Evolutionary conservation across 2,329 filamentous ascomycete species (phyloP), one percentile per base, ranked within the genome.

Genomic region (Neonectria ditissima): DNA sequence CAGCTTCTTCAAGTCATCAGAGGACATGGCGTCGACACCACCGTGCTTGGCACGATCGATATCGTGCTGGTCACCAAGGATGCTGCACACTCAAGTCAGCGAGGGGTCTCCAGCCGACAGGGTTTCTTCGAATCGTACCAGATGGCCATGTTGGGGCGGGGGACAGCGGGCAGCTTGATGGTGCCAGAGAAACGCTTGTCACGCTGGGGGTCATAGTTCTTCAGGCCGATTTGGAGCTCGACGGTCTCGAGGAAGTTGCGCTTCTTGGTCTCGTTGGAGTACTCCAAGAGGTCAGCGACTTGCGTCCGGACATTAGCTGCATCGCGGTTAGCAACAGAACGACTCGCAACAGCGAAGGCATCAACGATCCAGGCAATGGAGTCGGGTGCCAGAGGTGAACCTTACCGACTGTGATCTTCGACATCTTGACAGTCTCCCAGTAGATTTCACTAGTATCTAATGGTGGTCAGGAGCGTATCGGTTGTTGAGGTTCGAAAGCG

Each of bases 101-200:
- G 41, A 30, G 3, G n/a, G n/a, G 9, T 7, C 22, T 30, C 55
- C 39, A 32, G 39, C 43, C n/a, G n/a, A 24, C 16, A 57, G 54
- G 10, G 37, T 22, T 50, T 26, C 16, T 50, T 8, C 9, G 16
- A 34, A 16, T 61, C 75, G 45, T 75, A 79, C 76, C 91, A 97
- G 86, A 97, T 90, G 85, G 81, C 84, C 93, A 97, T 96, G 87
- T 90, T 90, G 81, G 93, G 96, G 81, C 93, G 94, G 77, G 94
- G 96, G 76, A 98, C 88, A 79, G 89, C 87, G 75, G 95, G 94
- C 79, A 98, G 92, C 87, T 92, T 94, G 88, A 99, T 92, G 83
- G 96, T 98, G 84, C 96, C 96, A 63, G 93, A 97, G 95, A 99
- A 99, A 97, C 95, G 95, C 95, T 99, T 99, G 88, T 99, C 96